Conservation (phyloP, 805 yeast species). For the Barnettozyma californica region DNA sequence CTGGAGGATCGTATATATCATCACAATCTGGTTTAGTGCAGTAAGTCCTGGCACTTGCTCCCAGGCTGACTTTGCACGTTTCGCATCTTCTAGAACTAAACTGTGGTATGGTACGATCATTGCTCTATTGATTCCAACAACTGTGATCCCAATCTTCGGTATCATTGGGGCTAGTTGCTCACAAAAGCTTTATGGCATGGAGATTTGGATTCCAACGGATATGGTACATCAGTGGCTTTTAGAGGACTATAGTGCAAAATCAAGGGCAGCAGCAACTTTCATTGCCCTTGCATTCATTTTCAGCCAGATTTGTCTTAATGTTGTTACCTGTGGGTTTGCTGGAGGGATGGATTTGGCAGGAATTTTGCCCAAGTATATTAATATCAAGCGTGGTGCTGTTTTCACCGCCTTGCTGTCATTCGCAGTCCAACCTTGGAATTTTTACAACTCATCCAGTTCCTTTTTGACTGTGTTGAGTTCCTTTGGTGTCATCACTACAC, state of each 20-base stretch:
- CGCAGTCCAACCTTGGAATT: slow-evolving; percentile 34
- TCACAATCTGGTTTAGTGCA: slow-evolving; percentile 29
- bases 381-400: slow-evolving; percentile 34
- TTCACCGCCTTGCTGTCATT: slow-evolving; percentile 28
- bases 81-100: slow-evolving; percentile 26
- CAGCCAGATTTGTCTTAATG: slow-evolving; percentile 30
- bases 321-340: slow-evolving; percentile 29
- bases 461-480: slow-evolving; percentile 31
- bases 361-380: slow-evolving; percentile 21
- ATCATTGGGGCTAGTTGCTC: slow-evolving; percentile 37
- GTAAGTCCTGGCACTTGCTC: slow-evolving; percentile 30
- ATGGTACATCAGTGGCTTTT: slow-evolving; percentile 28
- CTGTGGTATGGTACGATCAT: slow-evolving; percentile 19
- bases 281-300: slow-evolving; percentile 28
- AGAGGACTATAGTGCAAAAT: slow-evolving; percentile 26
- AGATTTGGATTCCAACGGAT: slow-evolving; percentile 33
- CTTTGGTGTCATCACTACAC: slow-evolving; percentile 32
- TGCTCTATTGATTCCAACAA: slow-evolving; percentile 33
- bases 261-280: slow-evolving; percentile 34
- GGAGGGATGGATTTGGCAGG: slow-evolving; percentile 29
- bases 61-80: slow-evolving; percentile 32
- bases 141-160: slow-evolving; percentile 39
- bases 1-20: slow-evolving; percentile 31
- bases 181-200: slow-evolving; percentile 29
- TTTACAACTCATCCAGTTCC: slow-evolving; percentile 28